Conservation (phyloP, 169 alveolate species). For the Plasmodium coatneyi region DNA sequence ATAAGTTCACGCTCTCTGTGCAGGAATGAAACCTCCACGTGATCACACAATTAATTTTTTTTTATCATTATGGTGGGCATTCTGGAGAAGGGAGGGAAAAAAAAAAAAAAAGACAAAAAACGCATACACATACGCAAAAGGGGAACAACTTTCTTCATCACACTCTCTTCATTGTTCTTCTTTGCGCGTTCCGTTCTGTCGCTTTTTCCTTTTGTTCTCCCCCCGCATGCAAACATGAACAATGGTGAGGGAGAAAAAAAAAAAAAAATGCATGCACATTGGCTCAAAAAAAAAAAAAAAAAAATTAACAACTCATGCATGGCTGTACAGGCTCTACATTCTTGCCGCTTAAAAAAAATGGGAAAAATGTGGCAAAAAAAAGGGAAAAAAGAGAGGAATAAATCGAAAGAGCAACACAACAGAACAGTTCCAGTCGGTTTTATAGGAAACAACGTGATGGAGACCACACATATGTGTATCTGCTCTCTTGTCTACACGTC, state of each 20-base stretch:
- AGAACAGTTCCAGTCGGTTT: neutral
- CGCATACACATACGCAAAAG: neutral
- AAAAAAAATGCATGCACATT: neutral
- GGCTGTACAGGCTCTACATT: neutral
- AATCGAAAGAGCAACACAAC: neutral
- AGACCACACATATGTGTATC: neutral
- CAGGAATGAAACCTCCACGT: too few species aligned
- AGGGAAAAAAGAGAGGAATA: too few species aligned
- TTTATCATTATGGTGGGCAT: too few species aligned
- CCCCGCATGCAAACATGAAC: neutral
- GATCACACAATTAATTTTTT: too few species aligned
- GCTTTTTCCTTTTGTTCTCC: neutral
- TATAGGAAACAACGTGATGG: neutral
- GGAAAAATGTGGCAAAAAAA: too few species aligned
- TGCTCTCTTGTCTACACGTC: neutral
- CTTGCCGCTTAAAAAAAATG: neutral
- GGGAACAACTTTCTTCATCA: neutral
- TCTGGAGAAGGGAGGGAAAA: too few species aligned
- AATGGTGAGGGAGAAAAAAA: neutral
- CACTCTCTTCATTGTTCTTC: neutral
- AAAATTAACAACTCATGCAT: neutral
- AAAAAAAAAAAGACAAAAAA: too few species aligned
- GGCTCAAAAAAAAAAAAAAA: neutral
- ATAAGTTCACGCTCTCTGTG: too few species aligned
- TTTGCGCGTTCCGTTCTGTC: neutral